Base-by-base conservation (phyloP, 179 eudicot species). In the Spergularia azorica region DNA sequence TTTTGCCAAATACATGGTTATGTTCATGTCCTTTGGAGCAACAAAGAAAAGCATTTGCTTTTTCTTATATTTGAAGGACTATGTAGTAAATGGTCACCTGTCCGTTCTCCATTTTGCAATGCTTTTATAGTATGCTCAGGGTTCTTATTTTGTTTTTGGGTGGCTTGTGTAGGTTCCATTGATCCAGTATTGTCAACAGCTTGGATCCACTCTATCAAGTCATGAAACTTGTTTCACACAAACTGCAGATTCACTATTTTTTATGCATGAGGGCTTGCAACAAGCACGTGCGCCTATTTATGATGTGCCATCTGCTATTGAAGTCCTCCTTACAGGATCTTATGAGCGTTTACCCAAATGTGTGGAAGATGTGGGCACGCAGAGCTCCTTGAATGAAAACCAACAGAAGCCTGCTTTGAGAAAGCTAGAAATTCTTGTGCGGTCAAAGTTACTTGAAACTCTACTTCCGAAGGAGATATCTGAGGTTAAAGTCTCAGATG, bases 231-330 rank as follows among this genome's bases (percentile, higher is more conserved):
- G 99, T 82, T 96, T 96, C 86, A 89, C 96, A 77, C 99, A 96
- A 83, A 86, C 98, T 72, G 96, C 98, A 32, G 99, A 96, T 88
- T 94, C 97, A 9, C 87, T 96, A 84, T 94, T 84, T 87, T 96
- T 94, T 85, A 92, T 94, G 94, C 99, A 96, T 62, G 98, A 96
- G 79, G 91, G 95, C 52, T 86, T 96, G 84, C 99, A 92, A 79
- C 98, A 94, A 89, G 99, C 99, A 66, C 94, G 99, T 67, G 99
- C 99, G 67, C 99, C 99, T 71, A 89, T 92, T 43, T 96, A 96
- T 86, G 99, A 94, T 84, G 98, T 96, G 79, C 99, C 99, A 58
- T 90, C 98, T 61, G 98, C 99, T 6, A 82, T 89, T 86, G 99
- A 96, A 78, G 86, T 96, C 75, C 93, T 96, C 62, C 95, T 94